Percentiles rank a stretch among this genome's conserved stretches.
phyloP scores from a whole-genome alignment of 2,329 filamentous ascomycete genomes.

The Xylaria multiplex region DNA sequence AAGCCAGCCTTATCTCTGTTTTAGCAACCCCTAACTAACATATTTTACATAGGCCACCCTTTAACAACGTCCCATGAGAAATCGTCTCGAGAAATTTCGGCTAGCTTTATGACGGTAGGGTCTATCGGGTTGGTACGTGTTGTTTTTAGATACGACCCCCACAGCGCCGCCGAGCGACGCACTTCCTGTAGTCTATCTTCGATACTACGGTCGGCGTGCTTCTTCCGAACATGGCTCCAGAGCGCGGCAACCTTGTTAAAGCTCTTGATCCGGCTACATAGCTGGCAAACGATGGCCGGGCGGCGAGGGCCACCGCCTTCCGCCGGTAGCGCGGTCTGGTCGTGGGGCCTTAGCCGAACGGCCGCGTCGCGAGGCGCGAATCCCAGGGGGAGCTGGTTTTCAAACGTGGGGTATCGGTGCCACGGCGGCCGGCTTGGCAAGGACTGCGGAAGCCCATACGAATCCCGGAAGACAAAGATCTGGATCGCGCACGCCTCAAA shows the following conservation, averaged over 20 bases:
- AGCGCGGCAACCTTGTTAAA: background rate
- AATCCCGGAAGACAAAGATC: background rate
- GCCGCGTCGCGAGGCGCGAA: too few species aligned
- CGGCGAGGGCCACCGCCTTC: background rate
- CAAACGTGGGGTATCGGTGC: background rate
- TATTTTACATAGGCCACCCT: too few species aligned
- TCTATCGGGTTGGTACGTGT: background rate
- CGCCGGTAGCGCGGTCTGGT: background rate
- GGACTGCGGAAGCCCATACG: background rate
- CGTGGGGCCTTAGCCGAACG: too few species aligned
- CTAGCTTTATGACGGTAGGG: background rate
- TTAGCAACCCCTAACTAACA: too few species aligned
- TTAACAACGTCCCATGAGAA: background rate
- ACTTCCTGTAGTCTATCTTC: background rate
- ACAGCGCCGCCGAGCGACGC: background rate
- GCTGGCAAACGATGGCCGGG: background rate
- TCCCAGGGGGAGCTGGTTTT: background rate
- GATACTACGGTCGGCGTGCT: too few species aligned
- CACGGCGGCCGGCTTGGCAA: background rate
- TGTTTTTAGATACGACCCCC: background rate
- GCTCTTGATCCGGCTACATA: background rate
- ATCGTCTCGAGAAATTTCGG: background rate
- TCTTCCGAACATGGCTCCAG: background rate
- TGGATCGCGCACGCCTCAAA: background rate
- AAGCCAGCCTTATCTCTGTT: too few species aligned